Base-by-base conservation (phyloP, 129 eudicot species). In the Silybum marianum region DNA sequence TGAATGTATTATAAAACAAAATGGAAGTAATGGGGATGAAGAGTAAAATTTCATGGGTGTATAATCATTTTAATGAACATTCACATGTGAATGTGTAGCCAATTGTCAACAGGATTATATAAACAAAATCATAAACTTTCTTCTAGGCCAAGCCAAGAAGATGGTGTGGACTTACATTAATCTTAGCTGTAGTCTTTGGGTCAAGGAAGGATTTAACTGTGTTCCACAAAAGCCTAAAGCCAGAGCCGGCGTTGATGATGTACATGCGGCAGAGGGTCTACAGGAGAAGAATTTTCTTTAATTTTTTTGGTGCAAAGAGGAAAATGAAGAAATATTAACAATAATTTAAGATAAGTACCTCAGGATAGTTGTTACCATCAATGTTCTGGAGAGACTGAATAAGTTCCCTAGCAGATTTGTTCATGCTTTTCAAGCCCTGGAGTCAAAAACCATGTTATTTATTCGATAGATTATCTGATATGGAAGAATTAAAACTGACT, bases 191-290 rank as follows among this genome's bases (percentile, higher is more conserved):
- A 86, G 99, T 95, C 90, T 95, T 95, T 32, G 99, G 98, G 83
- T 95, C 99, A 84, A 95, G 99, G 88, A 95, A 95, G 69, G 98
- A 88, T 84, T 95, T 95, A 68, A 92, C 92, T 16, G 98, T 92
- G 91, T 86, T 92, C 99, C 99, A 95, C 70, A 95, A 88, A 74
- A 95, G 97, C 93, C 99, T 91, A 73, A 95, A 95, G 76, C 99
- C 99, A 71, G 98, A 92, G 19, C 99, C 99, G 62, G 99, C 99
- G 71, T 95, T 95, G 90, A 95, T 95, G 67, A 95, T 92, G 91
- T 89, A 95, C 99, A 92, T 95, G 79, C 98, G 93, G 84, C 93
- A 92, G 78, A 95, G 87, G 42, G 95, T 95, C 99, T 95, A 69
- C 81, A 69, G 26, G 7, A 30, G 24, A 16, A 63, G 78, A 2